Base-by-base conservation (phyloP, 805 yeast genomes). In the Hanseniaspora vineae region DNA sequence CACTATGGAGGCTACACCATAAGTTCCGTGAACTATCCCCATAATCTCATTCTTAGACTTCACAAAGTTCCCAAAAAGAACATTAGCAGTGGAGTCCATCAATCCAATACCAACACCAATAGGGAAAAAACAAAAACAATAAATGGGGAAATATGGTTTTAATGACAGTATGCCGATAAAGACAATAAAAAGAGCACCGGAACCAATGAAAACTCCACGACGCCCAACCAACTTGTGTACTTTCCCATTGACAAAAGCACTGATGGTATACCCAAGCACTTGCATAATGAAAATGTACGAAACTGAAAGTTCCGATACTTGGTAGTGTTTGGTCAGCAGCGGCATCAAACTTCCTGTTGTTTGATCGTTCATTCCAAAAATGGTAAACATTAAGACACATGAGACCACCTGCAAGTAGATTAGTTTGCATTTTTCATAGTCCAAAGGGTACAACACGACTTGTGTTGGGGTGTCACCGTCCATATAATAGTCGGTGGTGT, bases 1-100 rank as follows among this genome's bases (percentile, higher is more conserved):
- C 1, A 78, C 53, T 42, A 84, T 78, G 1, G 87, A 85, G 1
- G 90, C 88, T 2, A 77, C 54, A 0, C 92, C 92, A 59, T 81
- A 83, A 13, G 68, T 57, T 1, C 85, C 89, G 63, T 83, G 90
- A 50, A 75, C 66, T 20, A 70, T 60, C 1, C 88, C 84, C 64
- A 81, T 69, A 50, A 75, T 67, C 46, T 71, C 74, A 42, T 81
- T 77, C 44, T 76, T 71, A 49, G 77, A 75, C 20, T 69, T 69
- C 39, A 53, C 49, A 13, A 62, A 47, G 44, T 54, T 61, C 2
- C 66, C 66, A 40, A 62, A 50, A 11, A 60, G 46, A 9, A 62
- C 65, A 48, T 61, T 62, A 13, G 60, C 58, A 1, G 62, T 54
- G 5, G 65, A 56, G 51, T 62, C 66, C 20, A 61, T 33, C 2